Conservation (phyloP, 108 stramenopile genomes). For the Fragilariopsis cylindrus region DNA sequence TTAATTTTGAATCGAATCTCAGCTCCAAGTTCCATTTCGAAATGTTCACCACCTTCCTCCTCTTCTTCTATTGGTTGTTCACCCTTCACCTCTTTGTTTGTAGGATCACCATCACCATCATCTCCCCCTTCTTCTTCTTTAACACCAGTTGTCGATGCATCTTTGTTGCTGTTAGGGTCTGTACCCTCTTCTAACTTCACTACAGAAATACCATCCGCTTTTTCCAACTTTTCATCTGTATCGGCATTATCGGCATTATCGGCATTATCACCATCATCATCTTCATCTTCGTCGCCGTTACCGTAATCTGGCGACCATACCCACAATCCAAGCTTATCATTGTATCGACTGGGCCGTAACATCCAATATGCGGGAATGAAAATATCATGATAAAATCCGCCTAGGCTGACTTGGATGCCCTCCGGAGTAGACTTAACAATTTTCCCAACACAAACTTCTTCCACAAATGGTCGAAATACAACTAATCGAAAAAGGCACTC, state of each 20-base stretch:
- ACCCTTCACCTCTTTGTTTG: constrained; percentile 13
- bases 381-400: constrained; percentile 84
- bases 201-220: constrained; percentile 1
- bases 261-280: constrained; percentile 12
- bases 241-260: constrained; percentile 4
- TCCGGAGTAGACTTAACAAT: constrained; percentile 67
- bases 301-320: constrained; percentile 76
- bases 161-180: constrained; percentile 10
- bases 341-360: constrained; percentile 71
- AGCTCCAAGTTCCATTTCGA: constrained; percentile 83
- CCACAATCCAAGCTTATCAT: constrained; percentile 63
- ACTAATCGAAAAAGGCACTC: constrained; percentile 75
- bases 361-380: constrained; percentile 88
- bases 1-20: constrained; percentile 88
- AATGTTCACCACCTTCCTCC: constrained; percentile 49
- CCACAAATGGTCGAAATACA: constrained; percentile 89
- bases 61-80: constrained; percentile 25
- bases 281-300: constrained; percentile 53
- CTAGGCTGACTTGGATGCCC: constrained; percentile 77
- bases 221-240: not conserved
- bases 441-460: constrained; percentile 80
- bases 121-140: constrained; percentile 25
- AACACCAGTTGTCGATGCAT: constrained; percentile 18
- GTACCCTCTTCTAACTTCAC: not conserved
- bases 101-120: constrained; percentile 12